Evolutionary conservation across 345 rosid genomes (phyloP), one percentile per base, ranked within the genome.

Genomic region (Heritiera fomes): DNA sequence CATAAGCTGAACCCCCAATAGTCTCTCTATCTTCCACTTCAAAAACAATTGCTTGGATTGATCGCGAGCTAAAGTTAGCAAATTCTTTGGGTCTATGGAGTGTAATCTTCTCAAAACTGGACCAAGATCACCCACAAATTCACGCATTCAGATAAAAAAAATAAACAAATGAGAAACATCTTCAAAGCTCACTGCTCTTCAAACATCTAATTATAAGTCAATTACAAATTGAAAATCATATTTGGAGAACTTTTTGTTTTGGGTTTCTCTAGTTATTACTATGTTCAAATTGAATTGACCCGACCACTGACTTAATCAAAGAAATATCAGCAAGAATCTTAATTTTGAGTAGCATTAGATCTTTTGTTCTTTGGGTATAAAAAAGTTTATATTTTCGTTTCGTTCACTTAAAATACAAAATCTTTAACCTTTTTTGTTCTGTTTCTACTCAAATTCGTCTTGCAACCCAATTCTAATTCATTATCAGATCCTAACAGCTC

Each of bases 1-100:
- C 99, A 83, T 94, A 94, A 65, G 95, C 99, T 0, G 98, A 96
- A 73, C 98, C 98, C 38, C 99, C 99, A 67, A 96, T 86, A 50
- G 86, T 80, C 81, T 91, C 97, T 62, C 98, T 82, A 79, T 94
- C 99, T 76, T 91, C 95, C 58, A 92, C 97, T 82, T 94, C 98
- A 61, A 94, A 94, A 55, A 92, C 82, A 62, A 96, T 79, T 12
- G 92, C 97, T 53, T 96, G 98, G 71, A 94, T 83, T n/a, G 85
- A 80, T 71, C 87, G 86, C 5, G 93, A 86, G 40, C 89, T 86
- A 49, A 78, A 82, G 83, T 91, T 94, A 28, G 88, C 75, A 64
- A 52, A 80, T 76, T 88, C 91, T 75, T 77, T 80, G 0, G 89
- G 84, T 53, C 95, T 90, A 85, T 82, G 79, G 80, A 96, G 92